Conservation (phyloP, 495 filamentous ascomycete species). For the Pseudevernia furfuracea region DNA sequence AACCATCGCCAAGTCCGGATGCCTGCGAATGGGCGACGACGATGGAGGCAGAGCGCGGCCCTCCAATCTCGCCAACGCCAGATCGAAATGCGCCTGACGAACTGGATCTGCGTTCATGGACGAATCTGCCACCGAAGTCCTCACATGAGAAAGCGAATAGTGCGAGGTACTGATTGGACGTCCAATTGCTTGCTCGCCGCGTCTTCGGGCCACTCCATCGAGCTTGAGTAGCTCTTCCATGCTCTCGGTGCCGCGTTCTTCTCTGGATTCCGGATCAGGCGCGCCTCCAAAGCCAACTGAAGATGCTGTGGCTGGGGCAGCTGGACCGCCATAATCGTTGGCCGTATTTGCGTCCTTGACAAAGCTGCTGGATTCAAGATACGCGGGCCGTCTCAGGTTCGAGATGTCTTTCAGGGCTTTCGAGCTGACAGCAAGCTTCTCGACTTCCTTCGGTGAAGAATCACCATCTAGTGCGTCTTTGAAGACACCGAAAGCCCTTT, state of each 20-base stretch:
- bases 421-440: not conserved
- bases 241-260: not conserved
- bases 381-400: constrained; percentile 9
- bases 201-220: not conserved
- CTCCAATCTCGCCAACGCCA: constrained; percentile 8
- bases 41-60: constrained; percentile 3
- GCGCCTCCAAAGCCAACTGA: not conserved
- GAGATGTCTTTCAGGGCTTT: constrained; percentile 13
- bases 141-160: not conserved
- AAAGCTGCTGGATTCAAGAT: constrained; percentile 10
- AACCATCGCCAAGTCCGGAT: not conserved
- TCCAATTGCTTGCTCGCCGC: constrained; percentile 1
- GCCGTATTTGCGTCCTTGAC: not conserved
- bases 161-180: not conserved
- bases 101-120: not conserved
- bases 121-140: not conserved
- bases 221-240: not conserved
- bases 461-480: not conserved
- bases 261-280: not conserved
- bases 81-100: constrained; percentile 4
- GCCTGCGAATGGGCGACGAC: not conserved
- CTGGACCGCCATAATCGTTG: not conserved
- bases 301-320: not conserved
- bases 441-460: no score
- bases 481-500: not conserved